Base-by-base conservation (phyloP, 2,329 filamentous ascomycete species). In the Aureobasidium sp. region DNA sequence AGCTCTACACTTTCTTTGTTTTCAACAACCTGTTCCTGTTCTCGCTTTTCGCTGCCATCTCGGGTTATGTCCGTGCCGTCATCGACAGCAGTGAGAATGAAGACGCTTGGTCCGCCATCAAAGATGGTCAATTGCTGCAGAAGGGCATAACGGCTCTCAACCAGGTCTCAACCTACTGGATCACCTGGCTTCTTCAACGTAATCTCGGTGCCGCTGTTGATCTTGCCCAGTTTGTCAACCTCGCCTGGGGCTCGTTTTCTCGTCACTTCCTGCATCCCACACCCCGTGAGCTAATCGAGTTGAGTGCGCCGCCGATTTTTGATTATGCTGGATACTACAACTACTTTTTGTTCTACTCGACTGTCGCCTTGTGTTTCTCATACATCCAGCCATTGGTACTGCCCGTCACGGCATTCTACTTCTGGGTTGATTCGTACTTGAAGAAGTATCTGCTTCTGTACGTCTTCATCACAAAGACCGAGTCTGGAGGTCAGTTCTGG, bases 271-370 rank as follows among this genome's bases (percentile, higher is more conserved):
- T 90, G 29, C 88, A 85, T 64, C 93, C 93, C 3, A 97, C 94
- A 2, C 94, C 94, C 5, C 84, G 94, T 67, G 88, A 96, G 73
- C 80, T 94, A 67, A 97, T 97, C 67, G 90, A 96, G 73, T 84
- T 94, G 70, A 96, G 92, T 0, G 94, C 94, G 3, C 94, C 94
- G 1, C 92, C 90, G 2, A 81, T 90, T 0, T 97, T 99, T 73
- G 92, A 97, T 68, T 97, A 97, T 71, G 91, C 94, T 63, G 91
- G 86, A 68, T 97, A 97, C 77, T 99, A 97, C 82, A 97, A 97
- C 75, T 97, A 96, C 74, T 97, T 97, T 75, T 80, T 97, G 34
- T 99, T 90, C 77, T 99, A 97, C 77, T 82, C 89, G 27, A 97
- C 93, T 0, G 89, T 97, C 36, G 88, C 91, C 0, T 80, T 99